Evolutionary conservation across 108 stramenopile species (phyloP).

Genomic region (Nitzschia sp.): DNA sequence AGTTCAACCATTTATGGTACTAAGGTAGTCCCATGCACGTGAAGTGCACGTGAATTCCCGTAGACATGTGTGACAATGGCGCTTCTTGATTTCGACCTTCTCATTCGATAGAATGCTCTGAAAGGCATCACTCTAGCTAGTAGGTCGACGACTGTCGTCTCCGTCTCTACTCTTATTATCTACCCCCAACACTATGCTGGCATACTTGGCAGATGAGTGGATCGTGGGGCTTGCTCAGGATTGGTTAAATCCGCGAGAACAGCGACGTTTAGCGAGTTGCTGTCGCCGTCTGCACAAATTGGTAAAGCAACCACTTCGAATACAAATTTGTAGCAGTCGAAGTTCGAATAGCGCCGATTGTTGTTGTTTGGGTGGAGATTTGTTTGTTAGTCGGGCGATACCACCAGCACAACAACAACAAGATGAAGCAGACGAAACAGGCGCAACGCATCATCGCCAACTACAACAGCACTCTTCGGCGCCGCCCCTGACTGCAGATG

Average conservation of each 20-base stretch:
- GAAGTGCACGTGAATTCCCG: no score
- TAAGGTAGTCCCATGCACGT: no score
- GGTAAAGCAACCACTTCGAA: neutral
- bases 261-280: conserved; percentile 1
- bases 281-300: neutral
- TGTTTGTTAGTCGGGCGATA: neutral
- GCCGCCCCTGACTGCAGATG: neutral
- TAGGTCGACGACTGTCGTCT: no score
- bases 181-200: no score
- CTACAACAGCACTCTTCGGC: neutral
- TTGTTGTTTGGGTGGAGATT: conserved; percentile 5
- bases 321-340: conserved; percentile 6
- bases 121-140: no score
- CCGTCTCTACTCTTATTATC: no score
- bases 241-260: conserved; percentile 22
- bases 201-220: conserved; percentile 4
- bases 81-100: no score
- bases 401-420: neutral
- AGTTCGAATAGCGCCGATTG: neutral
- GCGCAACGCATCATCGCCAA: no score
- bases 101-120: no score
- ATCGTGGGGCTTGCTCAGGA: conserved; percentile 1
- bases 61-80: no score
- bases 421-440: neutral
- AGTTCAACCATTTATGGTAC: no score